These are phyloP conservation scores for Carex myosuroides DNA, from an alignment of 176 grass and related monocot genomes.

Conservation along the genomic window DNA sequence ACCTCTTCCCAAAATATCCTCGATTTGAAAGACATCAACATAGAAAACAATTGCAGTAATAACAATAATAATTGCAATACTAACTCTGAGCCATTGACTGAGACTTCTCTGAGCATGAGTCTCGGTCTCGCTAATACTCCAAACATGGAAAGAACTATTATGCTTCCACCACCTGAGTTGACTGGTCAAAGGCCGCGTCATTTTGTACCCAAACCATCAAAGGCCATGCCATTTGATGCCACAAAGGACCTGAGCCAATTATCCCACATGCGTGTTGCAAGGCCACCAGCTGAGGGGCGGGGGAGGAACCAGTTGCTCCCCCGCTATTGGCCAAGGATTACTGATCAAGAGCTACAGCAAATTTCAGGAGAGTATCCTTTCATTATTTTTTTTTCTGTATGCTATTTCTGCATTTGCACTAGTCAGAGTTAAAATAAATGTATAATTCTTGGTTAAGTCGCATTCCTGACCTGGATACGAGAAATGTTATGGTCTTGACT, in stretches of 20 bases:
- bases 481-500: neutral
- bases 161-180: constrained; percentile 45
- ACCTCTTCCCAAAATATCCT: constrained; percentile 39
- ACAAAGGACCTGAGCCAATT: constrained; percentile 42
- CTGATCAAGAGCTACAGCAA: constrained; percentile 98
- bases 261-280: constrained; percentile 86
- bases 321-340: constrained; percentile 99
- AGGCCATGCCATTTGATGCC: constrained; percentile 49
- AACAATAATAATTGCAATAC: constrained; percentile 47
- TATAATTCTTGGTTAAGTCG: neutral
- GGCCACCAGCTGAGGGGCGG: constrained; percentile 86
- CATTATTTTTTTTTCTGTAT: neutral
- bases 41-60: constrained; percentile 44
- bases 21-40: constrained; percentile 6
- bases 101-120: constrained; percentile 74
- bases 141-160: constrained; percentile 44
- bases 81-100: constrained; percentile 45
- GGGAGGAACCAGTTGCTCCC: constrained; percentile 94
- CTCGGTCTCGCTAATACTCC: constrained; percentile 57
- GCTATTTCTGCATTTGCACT: neutral
- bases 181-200: constrained; percentile 57
- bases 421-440: neutral
- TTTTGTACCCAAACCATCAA: constrained; percentile 58
- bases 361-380: constrained; percentile 99
- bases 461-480: neutral